Evolutionary conservation across 1,284 basidiomycete species (phyloP).

Genomic region (Hypsizygus ulmarius): DNA sequence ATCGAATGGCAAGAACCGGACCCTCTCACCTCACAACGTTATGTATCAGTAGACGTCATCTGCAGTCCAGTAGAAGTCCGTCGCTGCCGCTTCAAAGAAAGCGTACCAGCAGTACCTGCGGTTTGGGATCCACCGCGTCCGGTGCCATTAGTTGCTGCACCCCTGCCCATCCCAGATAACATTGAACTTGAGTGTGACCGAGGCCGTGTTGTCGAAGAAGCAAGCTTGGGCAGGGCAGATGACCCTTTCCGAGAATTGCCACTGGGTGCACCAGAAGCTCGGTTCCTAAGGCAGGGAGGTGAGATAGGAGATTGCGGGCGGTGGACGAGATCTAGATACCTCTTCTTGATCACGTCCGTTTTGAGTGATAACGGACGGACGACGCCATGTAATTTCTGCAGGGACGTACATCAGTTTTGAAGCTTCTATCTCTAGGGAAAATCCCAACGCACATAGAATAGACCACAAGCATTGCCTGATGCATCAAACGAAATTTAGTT

Average conservation of each 20-base stretch:
- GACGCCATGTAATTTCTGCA: slow-evolving; percentile 88
- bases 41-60: slow-evolving; percentile 27
- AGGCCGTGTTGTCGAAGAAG: slow-evolving; percentile 63
- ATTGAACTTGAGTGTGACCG: slow-evolving; percentile 62
- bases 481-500: slow-evolving; percentile 11
- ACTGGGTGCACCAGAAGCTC: slow-evolving; percentile 69
- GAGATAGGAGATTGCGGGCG: slow-evolving; percentile 6
- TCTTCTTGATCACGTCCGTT: slow-evolving; percentile 97
- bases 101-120: slow-evolving; percentile 31
- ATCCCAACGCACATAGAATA: slow-evolving; percentile 76
- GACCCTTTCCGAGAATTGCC: slow-evolving; percentile 61
- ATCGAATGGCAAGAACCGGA: slow-evolving; percentile 9
- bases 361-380: slow-evolving; percentile 91
- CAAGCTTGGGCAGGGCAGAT: slow-evolving; percentile 63
- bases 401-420: slow-evolving; percentile 18
- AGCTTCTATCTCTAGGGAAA: slow-evolving; percentile 6
- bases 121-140: slow-evolving; percentile 24
- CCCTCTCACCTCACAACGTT: slow-evolving; percentile 13
- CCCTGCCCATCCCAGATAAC: slow-evolving; percentile 41
- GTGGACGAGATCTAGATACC: slow-evolving; percentile 48
- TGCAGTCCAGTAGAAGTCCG: slow-evolving; percentile 61
- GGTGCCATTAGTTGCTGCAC: slow-evolving; percentile 31
- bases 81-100: slow-evolving; percentile 75
- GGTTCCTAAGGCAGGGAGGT: slow-evolving; percentile 51
- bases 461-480: slow-evolving; percentile 79